Base-by-base conservation (phyloP, 345 rosid genomes). In the Populus ilicifolia region DNA sequence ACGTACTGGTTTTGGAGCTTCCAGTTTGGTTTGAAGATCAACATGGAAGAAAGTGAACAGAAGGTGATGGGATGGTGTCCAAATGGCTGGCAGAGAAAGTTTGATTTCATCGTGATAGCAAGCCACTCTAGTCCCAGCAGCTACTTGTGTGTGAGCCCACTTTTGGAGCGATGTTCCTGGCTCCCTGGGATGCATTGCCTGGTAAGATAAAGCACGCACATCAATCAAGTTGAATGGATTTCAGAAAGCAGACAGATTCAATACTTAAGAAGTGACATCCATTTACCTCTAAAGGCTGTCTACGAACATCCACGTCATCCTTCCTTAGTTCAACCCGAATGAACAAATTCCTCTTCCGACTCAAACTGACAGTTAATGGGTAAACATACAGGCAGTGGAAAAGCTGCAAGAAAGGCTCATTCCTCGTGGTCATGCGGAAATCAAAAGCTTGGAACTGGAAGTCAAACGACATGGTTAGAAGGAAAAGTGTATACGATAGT, bases 1-100 rank as follows among this genome's bases (percentile, higher is more conserved):
- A 78, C 91, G 87, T 80, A 96, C 99, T 56, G 99, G 99, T 83
- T 94, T 92, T 80, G 99, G 98, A 84, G 98, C 96, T 89, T 96
- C 99, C 81, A 96, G 87, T 84, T 93, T 96, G 68, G 98, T 93
- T 78, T 93, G 99, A 79, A 96, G 96, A 87, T 96, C 99, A 78
- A 93, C 90, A 81, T 96, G 99, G 83, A 87, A 93, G 82, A 96
- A 93, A 72, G 99, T 96, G 89, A 96, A 96, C 80, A 96, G 79
- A 67, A 96, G 89, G 86, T 96, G 99, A 89, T 96, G 99, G 66
- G 84, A 76, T 36, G 98, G 97, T 65, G 98, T 96, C 99, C 98
- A 96, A 38, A 88, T 81, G 62, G 98, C 91, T 82, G 99, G 94
- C 63, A 96, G 94, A 39, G 93, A 91, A 79, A 91, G 85, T 86